Conservation (phyloP, 108 stramenopile genomes). For the Cyclostephanos invisitatus region DNA sequence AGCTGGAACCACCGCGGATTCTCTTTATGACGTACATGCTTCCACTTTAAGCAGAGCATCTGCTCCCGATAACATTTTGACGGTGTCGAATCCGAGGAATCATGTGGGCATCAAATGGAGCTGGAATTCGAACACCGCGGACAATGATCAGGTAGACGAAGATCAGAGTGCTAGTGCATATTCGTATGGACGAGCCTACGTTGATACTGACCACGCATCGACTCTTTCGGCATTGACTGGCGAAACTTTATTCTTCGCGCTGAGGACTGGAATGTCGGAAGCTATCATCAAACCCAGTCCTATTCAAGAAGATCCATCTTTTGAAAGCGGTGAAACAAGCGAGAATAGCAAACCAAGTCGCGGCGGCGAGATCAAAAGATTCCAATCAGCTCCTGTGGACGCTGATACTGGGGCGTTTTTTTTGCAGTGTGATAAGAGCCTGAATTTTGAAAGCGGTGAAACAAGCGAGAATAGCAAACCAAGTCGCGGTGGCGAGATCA, state of each 20-base stretch:
- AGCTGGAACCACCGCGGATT: slow-evolving; percentile 3
- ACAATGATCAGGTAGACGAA: slow-evolving; percentile 1
- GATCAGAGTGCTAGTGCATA: slow-evolving; percentile 21
- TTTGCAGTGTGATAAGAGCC: neutral
- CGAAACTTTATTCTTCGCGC: slow-evolving; percentile 18
- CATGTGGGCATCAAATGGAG: neutral
- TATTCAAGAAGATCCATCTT: slow-evolving; percentile 3
- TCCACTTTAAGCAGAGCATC: slow-evolving; percentile 28
- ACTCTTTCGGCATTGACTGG: slow-evolving; percentile 23
- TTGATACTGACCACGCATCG: slow-evolving; percentile 21
- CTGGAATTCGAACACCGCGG: neutral
- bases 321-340: slow-evolving; percentile 2
- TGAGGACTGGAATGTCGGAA: slow-evolving; percentile 27
- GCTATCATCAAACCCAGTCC: slow-evolving; percentile 12
- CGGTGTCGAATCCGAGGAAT: slow-evolving; percentile 4
- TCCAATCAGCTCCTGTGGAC: slow-evolving; percentile 8
- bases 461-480: neutral
- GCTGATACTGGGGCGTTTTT: neutral
- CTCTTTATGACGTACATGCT: slow-evolving; percentile 12
- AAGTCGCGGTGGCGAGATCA: neutral
- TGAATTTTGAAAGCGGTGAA: neutral
- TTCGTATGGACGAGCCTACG: slow-evolving; percentile 21
- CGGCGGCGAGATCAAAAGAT: neutral
- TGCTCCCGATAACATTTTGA: slow-evolving; percentile 22
- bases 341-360: neutral